These are phyloP conservation scores for Coniferiporia sulphurascens DNA, from an alignment of 1,284 basidiomycete genomes.

Conservation along the genomic window DNA sequence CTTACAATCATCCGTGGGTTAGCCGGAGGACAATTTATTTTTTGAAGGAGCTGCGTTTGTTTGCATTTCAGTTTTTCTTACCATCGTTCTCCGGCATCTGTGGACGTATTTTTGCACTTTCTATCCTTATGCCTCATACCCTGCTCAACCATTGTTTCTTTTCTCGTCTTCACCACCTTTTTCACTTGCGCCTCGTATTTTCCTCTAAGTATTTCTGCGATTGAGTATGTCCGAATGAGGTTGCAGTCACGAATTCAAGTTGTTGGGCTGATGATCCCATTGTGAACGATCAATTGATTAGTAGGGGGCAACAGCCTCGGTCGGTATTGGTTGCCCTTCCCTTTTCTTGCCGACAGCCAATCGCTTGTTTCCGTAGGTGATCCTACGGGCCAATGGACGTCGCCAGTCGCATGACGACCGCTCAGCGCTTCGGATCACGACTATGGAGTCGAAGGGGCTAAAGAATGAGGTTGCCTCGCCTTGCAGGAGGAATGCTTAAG, in stretches of 20 bases:
- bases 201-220: neutral
- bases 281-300: neutral
- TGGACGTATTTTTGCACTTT: constrained; percentile 6
- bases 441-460: neutral
- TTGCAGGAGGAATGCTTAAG: no score
- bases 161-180: neutral
- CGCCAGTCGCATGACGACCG: constrained; percentile 9
- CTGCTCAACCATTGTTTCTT: neutral
- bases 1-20: neutral
- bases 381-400: neutral
- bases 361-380: neutral
- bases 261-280: neutral
- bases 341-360: neutral
- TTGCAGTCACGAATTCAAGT: neutral
- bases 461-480: neutral
- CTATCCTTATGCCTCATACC: constrained; percentile 16
- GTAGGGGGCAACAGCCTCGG: neutral
- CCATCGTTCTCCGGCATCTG: constrained; percentile 5
- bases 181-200: neutral
- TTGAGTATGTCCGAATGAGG: neutral
- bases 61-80: neutral
- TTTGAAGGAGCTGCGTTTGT: neutral
- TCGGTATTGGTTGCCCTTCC: neutral
- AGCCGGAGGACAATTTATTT: neutral
- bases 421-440: neutral